Evolutionary conservation across 2,329 filamentous ascomycete genomes (phyloP), one percentile per base, ranked within the genome.

Genomic region (Macrophomina tecta): DNA sequence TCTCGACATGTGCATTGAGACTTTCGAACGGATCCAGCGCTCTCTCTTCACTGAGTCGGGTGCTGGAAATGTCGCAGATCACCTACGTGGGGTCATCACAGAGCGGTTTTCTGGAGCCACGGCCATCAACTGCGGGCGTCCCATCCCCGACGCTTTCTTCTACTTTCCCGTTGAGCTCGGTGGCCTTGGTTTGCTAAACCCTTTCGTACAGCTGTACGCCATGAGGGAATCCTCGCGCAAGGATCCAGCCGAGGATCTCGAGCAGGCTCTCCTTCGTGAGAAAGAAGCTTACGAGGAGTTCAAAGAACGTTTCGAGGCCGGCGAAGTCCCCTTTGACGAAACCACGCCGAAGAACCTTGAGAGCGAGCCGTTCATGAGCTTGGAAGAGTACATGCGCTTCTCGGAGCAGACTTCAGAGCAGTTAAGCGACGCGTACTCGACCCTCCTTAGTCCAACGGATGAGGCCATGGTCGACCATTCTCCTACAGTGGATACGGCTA

Each of bases 1-100:
- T 71, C 82, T 88, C 64, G 83, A 87, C 69, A 83, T 82, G 77
- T 83, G 86, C 65, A 79, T 88, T 63, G 74, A 77, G 3, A 85
- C 84, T 0, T 80, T 87, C 63, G 79, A 79, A 46, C 79, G 81
- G 40, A 86, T 88, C 60, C 85, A 88, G 70, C 75, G 75, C 23
- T 75, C 77, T 2, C 73, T 88, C 2, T 88, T 88, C 70, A 75
- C 79, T 2, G 72, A 76, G 9, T 49, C 66, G 6, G 66, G 63
- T 3, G 46, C 65, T 7, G 65, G 56, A 3, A 85, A 82, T 36
- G 84, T 89, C 1, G 83, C 83, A 0, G 82, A 84, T n/a, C 83
- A 87, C 69, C 80, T 90, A 1, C 72, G 73, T 28, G 34, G 38
- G 28, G 64, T 70, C 69, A 79, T 85, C 6, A 78, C 80, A 9